Evolutionary conservation across 2,329 filamentous ascomycete genomes (phyloP), one percentile per base, ranked within the genome.

Genomic region (Colletotrichum sp.): DNA sequence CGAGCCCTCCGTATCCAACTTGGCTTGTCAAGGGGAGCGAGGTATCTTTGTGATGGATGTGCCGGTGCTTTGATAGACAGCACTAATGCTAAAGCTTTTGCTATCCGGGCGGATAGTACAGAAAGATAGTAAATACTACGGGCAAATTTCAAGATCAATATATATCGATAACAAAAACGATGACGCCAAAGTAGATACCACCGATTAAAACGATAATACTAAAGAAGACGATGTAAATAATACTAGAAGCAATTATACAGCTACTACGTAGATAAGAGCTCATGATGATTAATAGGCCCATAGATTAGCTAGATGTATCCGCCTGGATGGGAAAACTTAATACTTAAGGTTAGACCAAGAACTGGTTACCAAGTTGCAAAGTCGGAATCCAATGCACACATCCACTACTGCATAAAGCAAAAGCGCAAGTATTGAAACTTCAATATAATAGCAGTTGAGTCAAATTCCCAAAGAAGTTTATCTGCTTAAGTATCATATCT

Each of bases 281-380:
- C 5, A 4, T 27, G 24, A 27, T 27, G 5, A 4, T 27, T 27
- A 27, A 6, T 4, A 27, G 24, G 5, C 24, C 1, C 24, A 27
- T 5, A 27, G 24, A 5, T 27, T 5, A 27, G 24, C 24, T 27
- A 31, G 29, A 31, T 31, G 24, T 9, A 43, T 8, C 18, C 36
- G 0, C 16, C 2, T 8, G 8, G 16, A 18, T n/a, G 2, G 5
- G 2, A 43, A 43, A 18, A 11, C 36, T 12, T 6, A n/a, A 11
- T 6, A 43, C 18, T 12, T n/a, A 11, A 47, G 43, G 0, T 47
- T 3, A 6, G 43, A 21, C 0, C 0, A 21, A 21, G 43, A 12
- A 12, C 43, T 21, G 11, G 6, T 21, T 11, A 47, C 6, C 13
- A 8, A 21, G 11, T 21, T 47, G 2, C 11, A 3, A 21, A 21